phyloP scores from a whole-genome alignment of 805 yeast genomes.

The Suhomyces tanzawaensis region DNA sequence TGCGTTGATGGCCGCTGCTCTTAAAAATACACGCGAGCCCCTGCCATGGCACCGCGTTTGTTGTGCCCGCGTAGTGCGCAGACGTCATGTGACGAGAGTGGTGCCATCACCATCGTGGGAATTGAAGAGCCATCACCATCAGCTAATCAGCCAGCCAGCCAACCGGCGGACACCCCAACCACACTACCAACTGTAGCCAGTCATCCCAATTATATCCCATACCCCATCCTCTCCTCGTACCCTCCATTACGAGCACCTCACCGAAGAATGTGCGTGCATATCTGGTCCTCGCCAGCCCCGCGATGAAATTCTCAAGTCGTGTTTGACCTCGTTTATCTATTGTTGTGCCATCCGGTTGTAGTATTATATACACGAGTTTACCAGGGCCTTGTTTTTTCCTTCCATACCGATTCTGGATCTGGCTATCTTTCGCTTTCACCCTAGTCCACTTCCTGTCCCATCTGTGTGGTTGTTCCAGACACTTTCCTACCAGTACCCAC shows the following conservation, averaged over 20 bases:
- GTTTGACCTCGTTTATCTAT: slow-evolving; percentile 1
- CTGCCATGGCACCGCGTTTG: no score
- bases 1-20: no score
- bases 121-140: no score
- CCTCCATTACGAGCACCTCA: slow-evolving; percentile 1
- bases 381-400: neutral
- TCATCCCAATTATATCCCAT: no score
- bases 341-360: slow-evolving; percentile 1
- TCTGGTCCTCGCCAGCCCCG: neutral
- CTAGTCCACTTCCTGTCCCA: neutral
- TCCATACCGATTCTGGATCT: neutral
- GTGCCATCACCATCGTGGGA: no score
- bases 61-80: no score
- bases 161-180: no score
- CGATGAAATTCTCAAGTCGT: slow-evolving; percentile 2
- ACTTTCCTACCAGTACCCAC: neutral
- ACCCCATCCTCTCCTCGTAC: neutral
- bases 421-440: neutral
- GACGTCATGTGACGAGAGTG: no score
- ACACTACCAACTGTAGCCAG: no score
- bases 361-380: neutral
- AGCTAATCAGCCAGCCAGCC: no score
- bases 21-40: no score
- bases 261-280: slow-evolving; percentile 1
- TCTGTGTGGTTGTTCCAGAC: neutral